Evolutionary conservation across 129 eudicot genomes (phyloP).

Genomic region (carrot (Daucus carota)): DH1_v3.0 NC_030385.2:42465001-42465500

Average conservation of each 20-base stretch:
- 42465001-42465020: constrained; percentile 71
- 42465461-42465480: constrained; percentile 52
- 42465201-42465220: constrained; percentile 61
- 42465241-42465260: constrained; percentile 68
- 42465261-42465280: constrained; percentile 80
- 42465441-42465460: constrained; percentile 52
- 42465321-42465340: constrained; percentile 67
- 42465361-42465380: constrained; percentile 67
- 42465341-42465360: constrained; percentile 77
- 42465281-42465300: constrained; percentile 59
- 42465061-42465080: constrained; percentile 65
- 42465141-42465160: constrained; percentile 73
- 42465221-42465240: constrained; percentile 61
- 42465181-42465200: constrained; percentile 71
- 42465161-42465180: constrained; percentile 66
- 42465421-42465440: constrained; percentile 64
- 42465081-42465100: constrained; percentile 60
- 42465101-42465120: constrained; percentile 55
- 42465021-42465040: constrained; percentile 68
- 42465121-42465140: constrained; percentile 54
- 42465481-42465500: constrained; percentile 64
- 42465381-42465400: constrained; percentile 46
- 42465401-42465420: constrained; percentile 48
- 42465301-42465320: constrained; percentile 68
- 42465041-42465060: constrained; percentile 47